A percentile compares a stretch with the other conserved stretches of the same genome.
These are phyloP conservation scores for Stagonosporopsis tanaceti DNA, from an alignment of 2,329 filamentous ascomycete species.

Conservation along the genomic window DNA sequence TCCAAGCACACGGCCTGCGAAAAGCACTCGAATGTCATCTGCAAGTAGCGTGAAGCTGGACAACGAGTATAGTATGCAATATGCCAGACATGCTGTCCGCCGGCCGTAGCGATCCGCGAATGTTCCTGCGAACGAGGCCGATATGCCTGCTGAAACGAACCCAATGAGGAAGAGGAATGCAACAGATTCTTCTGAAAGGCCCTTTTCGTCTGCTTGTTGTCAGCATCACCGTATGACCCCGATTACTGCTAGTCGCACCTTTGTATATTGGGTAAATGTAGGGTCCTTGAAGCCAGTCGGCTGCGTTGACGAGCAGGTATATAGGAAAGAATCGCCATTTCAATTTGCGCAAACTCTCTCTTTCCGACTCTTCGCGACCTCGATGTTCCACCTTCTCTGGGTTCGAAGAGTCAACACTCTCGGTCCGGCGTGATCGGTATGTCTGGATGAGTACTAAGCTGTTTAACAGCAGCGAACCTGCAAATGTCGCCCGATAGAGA, in stretches of 20 bases:
- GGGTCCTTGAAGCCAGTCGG: conserved; percentile 60
- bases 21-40: conserved; percentile 56
- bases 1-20: conserved; percentile 62
- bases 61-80: conserved; percentile 62
- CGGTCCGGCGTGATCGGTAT: conserved; percentile 30
- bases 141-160: conserved; percentile 60
- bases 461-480: conserved; percentile 38
- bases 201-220: conserved; percentile 52
- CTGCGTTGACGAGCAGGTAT: conserved; percentile 54
- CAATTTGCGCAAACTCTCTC: conserved; percentile 45
- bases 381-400: conserved; percentile 36
- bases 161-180: conserved; percentile 51
- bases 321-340: conserved; percentile 56
- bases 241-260: conserved; percentile 29
- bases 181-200: conserved; percentile 55
- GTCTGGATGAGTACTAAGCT: conserved; percentile 37
- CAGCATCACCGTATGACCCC: conserved; percentile 1
- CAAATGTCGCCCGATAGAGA: conserved; percentile 43
- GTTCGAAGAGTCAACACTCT: conserved; percentile 11
- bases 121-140: conserved; percentile 59
- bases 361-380: conserved; percentile 34
- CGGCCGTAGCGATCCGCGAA: conserved; percentile 62
- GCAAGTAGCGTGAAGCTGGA: conserved; percentile 63
- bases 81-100: conserved; percentile 61
- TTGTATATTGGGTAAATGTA: conserved; percentile 63